Evolutionary conservation across 2,329 filamentous ascomycete species (phyloP).

Genomic region (Exophiala spinifera): DNA sequence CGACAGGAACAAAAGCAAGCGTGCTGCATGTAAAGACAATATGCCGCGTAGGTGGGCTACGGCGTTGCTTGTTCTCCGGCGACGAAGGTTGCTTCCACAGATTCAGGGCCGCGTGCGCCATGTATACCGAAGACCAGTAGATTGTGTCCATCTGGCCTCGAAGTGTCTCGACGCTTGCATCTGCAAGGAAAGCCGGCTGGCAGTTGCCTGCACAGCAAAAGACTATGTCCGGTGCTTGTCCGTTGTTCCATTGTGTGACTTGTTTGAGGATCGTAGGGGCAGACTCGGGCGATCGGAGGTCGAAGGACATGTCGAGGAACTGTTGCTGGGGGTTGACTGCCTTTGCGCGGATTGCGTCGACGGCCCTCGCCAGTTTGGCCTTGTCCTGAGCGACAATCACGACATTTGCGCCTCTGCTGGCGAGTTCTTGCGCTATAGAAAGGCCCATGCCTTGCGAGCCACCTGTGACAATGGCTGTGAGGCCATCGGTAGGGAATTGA

Average conservation of each 20-base stretch:
- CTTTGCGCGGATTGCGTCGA: conserved; percentile 57
- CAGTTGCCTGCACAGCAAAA: conserved; percentile 84
- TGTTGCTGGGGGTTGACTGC: conserved; percentile 69
- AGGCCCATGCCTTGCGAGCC: conserved; percentile 91
- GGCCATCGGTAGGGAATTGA: conserved; percentile 75
- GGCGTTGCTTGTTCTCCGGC: conserved; percentile 23
- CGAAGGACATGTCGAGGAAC: conserved; percentile 80
- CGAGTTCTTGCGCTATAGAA: conserved; percentile 68
- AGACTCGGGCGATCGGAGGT: conserved; percentile 70
- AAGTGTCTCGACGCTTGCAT: conserved; percentile 64
- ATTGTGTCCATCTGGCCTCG: conserved; percentile 86
- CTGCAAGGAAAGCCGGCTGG: conserved; percentile 71
- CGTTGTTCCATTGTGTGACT: conserved; percentile 74
- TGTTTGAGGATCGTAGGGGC: conserved; percentile 68
- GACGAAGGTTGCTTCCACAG: conserved; percentile 61
- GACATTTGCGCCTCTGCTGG: conserved; percentile 79
- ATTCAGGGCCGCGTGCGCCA: conserved; percentile 74
- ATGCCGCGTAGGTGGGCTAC: conserved; percentile 59
- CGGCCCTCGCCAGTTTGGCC: conserved; percentile 67
- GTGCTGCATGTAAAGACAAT: conserved; percentile 84
- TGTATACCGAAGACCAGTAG: conserved; percentile 82
- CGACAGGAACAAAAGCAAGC: conserved; percentile 69
- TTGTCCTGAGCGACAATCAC: conserved; percentile 78
- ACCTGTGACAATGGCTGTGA: conserved; percentile 88
- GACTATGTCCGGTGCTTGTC: conserved; percentile 72